Evolutionary conservation across 371 early-diverging fungal species (phyloP), one percentile per base, ranked within the genome.

Genomic region (Blakeslea trispora): DNA sequence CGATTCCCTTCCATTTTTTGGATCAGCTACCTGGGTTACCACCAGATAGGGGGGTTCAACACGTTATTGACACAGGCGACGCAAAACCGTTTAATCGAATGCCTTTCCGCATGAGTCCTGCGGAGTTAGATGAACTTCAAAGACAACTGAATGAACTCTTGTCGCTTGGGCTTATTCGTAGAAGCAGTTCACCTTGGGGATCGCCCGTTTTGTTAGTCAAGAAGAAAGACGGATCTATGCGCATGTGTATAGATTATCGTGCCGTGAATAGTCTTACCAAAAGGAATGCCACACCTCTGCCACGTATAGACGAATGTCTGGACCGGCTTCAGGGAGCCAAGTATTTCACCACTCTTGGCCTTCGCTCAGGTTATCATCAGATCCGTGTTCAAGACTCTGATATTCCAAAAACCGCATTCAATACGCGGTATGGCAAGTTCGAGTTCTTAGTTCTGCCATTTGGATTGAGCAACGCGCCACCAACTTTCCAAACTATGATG

Each of bases 401-500:
- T 48, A 43, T 52, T 11, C n/a, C 34, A 11, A 80, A 83, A 39
- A 82, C 85, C 0, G 78, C 81, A 0, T 83, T 85, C 61, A 45
- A 56, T 0, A 75, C 79, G 0, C 37, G 58, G 3, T 66, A 53
- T 23, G 78, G 81, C 0, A 63, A 66, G 0, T 85, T 59, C 57
- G 69, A 84, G 49, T 83, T 50, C 41, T 22, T 67, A 5, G 80
- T 81, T 1, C 61, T 84, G 60, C 78, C 84, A 8, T 82, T 85
- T 65, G 82, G 80, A 59, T 68, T n/a, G n/a, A n/a, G n/a, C n/a
- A n/a, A n/a, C n/a, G n/a, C n/a, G n/a, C n/a, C n/a, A n/a, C n/a
- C n/a, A 14, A 61, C 69, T 5, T 81, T 84, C 53, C 77, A 74
- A 37, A 34, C 28, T 0, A 31, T 68, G 14, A 73, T 83, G 64